Base-by-base conservation (phyloP, 768 basidiomycete genomes). In the Kwoniella shandongensis region DNA sequence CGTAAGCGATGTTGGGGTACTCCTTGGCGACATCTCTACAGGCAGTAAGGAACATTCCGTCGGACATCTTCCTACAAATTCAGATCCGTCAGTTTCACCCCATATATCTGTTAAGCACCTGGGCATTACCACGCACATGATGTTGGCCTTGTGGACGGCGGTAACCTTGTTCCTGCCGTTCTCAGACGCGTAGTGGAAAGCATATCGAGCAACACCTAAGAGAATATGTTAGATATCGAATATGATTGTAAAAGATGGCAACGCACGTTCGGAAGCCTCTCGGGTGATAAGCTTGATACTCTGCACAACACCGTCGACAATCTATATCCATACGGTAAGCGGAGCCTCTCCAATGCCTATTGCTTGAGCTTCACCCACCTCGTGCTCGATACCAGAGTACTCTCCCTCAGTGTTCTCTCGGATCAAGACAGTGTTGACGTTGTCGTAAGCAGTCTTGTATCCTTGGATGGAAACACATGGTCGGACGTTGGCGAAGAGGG, bases 331-430 rank as follows among this genome's bases (percentile, higher is more conserved):
- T 18, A 4, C 35, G 2, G 30, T 2, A 15, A n/a, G 20, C 7
- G 7, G 5, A 17, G 27, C 10, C 4, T 12, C 38, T 12, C 32
- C 10, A n/a, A 1, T 6, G 25, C 12, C 41, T 44, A 18, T 12
- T 1, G 26, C n/a, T 42, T 27, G 30, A 22, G 22, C 42, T 13
- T 22, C 35, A 62, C 72, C 30, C 36, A 91, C 92, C 85, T 98
- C 93, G 78, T 99, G 96, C 79, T 99, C 96, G 67, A 99, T 98
- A 67, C 96, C 96, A 58, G 93, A 97, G 79, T 99, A 99, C 78
- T 99, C 96, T 77, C 96, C 96, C 79, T 99, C 96, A 8, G 96
- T 99, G 79, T 99, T 99, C 81, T 99, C 96, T 74, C 96, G 91
- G 76, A 99, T 99, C 66, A 99, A 81, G 50, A 97, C 68, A 23